Evolutionary conservation across 2,329 filamentous ascomycete genomes (phyloP), one percentile per base, ranked within the genome.

Genomic region (Drechslerella coelobrocha): DNA sequence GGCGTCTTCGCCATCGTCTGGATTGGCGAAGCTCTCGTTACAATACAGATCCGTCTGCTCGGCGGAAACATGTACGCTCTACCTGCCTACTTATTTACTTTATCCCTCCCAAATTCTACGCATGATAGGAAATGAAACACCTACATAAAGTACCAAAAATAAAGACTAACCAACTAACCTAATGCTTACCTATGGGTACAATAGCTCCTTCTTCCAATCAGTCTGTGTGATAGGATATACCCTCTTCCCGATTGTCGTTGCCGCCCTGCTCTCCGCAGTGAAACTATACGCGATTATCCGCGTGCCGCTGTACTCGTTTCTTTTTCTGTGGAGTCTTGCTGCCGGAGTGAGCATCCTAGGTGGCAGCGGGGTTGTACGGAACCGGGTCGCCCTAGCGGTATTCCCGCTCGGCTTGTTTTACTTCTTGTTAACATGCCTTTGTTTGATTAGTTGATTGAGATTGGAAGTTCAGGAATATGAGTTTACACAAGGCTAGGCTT

Each of bases 201-300:
- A 54, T 78, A 97, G 93, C 77, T 97, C 94, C 17, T 99, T 99
- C 79, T 94, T 96, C 77, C 94, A 99, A 80, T 96, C 92, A 65
- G 86, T 99, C 75, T 97, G 92, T 79, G 95, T 99, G 76, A 99
- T 99, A 78, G 94, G 94, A 48, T 99, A 99, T 80, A 99, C 94
- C 0, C 86, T 99, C 61, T 99, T 99, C 81, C 94, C 94, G 1
- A 86, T 99, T 57, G 94, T 97, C 75, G 90, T 99, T 75, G 95
- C 95, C 6, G 88, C 93, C 1, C 82, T 97, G 55, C 86, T 99
- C 73, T 96, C 92, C 61, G 93, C 93, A 0, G 78, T 99, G 29
- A 84, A 86, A 54, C 84, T 97, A 6, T 89, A 88, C 43, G 89
- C 86, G 75, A 89, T 97, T 73, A 86, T 89, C 4, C 85, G 94